Evolutionary conservation across 73 alveolate genomes (phyloP), one percentile per base, ranked within the genome.

Genomic region (Tetrahymena thermophila): DNA sequence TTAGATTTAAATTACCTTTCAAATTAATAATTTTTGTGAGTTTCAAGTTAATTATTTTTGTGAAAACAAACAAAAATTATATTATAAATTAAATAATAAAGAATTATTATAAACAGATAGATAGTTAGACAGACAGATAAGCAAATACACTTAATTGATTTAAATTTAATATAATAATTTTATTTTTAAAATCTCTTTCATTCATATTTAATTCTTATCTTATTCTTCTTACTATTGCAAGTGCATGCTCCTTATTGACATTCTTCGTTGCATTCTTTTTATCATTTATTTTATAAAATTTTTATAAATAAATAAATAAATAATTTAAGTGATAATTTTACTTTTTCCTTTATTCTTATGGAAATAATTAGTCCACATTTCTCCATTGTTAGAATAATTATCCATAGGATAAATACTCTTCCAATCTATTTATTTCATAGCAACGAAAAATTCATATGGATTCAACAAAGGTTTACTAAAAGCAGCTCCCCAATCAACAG

Each of bases 401-500:
- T 97, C 99, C 99, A 99, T 99, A 43, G 99, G 99, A 95, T 99
- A 99, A n/a, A 97, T 97, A 83, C 97, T 55, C 93, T 97, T 95
- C 93, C 98, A 96, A 71, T 97, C 98, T 34, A 93, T 93, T 94
- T 98, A 98, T 25, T 97, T 97, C 85, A 98, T 94, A 38, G 98
- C 97, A 40, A 99, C 99, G 96, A 95, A 98, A 56, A 98, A 98
- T 96, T 99, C 99, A 98, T 99, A 99, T 10, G 99, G 98, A 94
- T 98, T 99, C 94, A 99, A 96, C 96, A 99, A 97, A 11, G 99
- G 99, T 56, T 94, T 97, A 44, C 94, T 40, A 93, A 97, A 98
- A 94, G 96, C 97, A 83, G 97, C 99, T 23, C 99, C 99, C 99
- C 99, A 99, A 96, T 99, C 99, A 94, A 99, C 98, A 23, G 99